Conservation (phyloP, 352 stramenopile species). For the Pythium apleroticum region DNA sequence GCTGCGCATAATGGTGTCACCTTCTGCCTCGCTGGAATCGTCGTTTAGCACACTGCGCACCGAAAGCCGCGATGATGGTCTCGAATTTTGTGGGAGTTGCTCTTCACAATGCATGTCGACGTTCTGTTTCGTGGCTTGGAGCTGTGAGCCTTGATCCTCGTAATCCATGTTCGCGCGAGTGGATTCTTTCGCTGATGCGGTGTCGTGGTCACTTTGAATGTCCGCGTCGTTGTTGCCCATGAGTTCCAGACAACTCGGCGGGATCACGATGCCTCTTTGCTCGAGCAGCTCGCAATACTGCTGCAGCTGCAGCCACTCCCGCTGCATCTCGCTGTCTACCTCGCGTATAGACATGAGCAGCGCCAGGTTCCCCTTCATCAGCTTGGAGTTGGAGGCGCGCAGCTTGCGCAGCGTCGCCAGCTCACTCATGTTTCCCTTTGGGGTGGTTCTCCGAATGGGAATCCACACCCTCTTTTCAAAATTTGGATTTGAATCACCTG, state of each 20-base stretch:
- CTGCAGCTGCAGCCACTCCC: constrained; percentile 31
- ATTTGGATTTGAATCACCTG: neutral
- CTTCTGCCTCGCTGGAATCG: neutral
- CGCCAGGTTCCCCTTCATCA: constrained; percentile 58
- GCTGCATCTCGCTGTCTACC: constrained; percentile 39
- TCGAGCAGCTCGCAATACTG: constrained; percentile 32
- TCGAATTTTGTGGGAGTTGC: neutral
- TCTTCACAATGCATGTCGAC: neutral
- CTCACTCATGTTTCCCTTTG: constrained; percentile 10
- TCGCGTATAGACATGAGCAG: constrained; percentile 57
- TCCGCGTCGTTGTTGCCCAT: constrained; percentile 14
- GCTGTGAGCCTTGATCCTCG: neutral
- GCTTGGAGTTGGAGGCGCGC: constrained; percentile 42
- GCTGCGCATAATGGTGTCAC: neutral
- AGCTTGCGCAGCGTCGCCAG: constrained; percentile 31
- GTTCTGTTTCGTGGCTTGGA: neutral
- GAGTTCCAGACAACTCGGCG: constrained; percentile 32
- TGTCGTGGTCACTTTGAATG: neutral
- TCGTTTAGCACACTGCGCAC: constrained; percentile 22
- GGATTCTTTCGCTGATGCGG: neutral
- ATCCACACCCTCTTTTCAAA: neutral
- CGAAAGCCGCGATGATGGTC: constrained; percentile 7
- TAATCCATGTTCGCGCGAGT: neutral
- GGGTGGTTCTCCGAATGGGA: neutral
- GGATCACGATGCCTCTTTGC: constrained; percentile 28